Conservation (phyloP, 2,329 filamentous ascomycete species). For the Verruconis gallopava region DNA sequence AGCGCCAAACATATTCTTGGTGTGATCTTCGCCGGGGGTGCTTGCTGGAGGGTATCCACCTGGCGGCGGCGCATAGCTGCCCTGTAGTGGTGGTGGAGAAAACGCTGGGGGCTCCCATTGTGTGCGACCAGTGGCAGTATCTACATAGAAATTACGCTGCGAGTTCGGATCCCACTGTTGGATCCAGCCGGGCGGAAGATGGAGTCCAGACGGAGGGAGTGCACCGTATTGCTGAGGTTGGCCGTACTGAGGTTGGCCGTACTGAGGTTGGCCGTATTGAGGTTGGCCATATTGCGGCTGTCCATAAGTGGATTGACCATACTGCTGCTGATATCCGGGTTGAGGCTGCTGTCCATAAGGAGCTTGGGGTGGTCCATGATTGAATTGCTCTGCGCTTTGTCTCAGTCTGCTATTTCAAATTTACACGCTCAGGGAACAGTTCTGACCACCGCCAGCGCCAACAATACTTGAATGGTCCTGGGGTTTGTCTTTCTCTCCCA, state of each 20-base stretch:
- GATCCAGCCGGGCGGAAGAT: conserved; percentile 48
- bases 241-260: conserved; percentile 16
- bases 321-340: too few relatives aligned
- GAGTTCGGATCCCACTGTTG: conserved; percentile 49
- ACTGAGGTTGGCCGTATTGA: conserved; percentile 6
- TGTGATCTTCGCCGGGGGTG: not conserved
- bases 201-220: conserved; percentile 14
- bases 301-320: too few relatives aligned
- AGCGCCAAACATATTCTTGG: conserved; percentile 1
- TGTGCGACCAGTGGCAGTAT: conserved; percentile 45
- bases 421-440: too few relatives aligned
- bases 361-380: too few relatives aligned
- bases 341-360: too few relatives aligned
- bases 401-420: too few relatives aligned
- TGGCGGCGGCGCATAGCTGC: conserved; percentile 17
- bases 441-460: too few relatives aligned
- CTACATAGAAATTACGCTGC: conserved; percentile 53
- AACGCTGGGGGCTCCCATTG: conserved; percentile 49
- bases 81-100: conserved; percentile 15
- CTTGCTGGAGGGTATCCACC: conserved; percentile 6
- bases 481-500: too few relatives aligned
- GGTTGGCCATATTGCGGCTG: conserved; percentile 7
- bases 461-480: too few relatives aligned
- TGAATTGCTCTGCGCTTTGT: too few relatives aligned
- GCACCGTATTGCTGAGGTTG: conserved; percentile 14